A percentile compares a stretch with the other conserved stretches of the same genome.
Conservation (phyloP, 768 basidiomycete species). For the Russula griseocarnosa region DNA sequence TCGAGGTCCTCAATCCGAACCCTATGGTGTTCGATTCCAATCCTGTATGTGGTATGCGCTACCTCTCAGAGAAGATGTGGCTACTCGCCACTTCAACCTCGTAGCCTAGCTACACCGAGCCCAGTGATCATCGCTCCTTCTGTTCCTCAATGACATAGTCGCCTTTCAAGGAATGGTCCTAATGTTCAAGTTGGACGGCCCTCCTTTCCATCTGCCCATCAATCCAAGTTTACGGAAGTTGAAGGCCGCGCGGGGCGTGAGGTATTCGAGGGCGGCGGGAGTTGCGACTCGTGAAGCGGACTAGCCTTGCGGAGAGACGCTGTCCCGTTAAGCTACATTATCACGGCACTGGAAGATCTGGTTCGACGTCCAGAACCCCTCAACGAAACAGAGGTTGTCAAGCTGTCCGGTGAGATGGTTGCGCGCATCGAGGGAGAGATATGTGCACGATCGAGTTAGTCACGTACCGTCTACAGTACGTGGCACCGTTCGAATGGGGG, state of each 20-base stretch:
- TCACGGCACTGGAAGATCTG: neutral
- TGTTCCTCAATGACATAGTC: no score
- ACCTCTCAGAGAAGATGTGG: no score
- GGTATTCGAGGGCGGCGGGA: neutral
- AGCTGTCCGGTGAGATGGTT: neutral
- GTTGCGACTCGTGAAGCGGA: neutral
- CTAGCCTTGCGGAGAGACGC: neutral
- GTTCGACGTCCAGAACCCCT: neutral
- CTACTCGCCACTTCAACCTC: no score
- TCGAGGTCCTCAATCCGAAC: no score
- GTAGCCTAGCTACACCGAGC: no score
- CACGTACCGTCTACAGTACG: no score
- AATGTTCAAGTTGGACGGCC: neutral
- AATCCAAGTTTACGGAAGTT: constrained; percentile 9
- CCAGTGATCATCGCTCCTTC: no score
- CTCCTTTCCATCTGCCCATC: constrained; percentile 9
- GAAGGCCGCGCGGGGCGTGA: constrained; percentile 9
- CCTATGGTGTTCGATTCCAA: no score
- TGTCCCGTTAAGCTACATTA: neutral
- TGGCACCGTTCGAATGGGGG: no score
- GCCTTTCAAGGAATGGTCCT: neutral
- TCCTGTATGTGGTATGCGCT: no score
- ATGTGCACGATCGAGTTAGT: no score
- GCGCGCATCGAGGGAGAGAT: neutral
- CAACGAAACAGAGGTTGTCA: neutral